Evolutionary conservation across 805 yeast genomes (phyloP), one percentile per base, ranked within the genome.

Genomic region (Teunomyces lycoperdinae): DNA sequence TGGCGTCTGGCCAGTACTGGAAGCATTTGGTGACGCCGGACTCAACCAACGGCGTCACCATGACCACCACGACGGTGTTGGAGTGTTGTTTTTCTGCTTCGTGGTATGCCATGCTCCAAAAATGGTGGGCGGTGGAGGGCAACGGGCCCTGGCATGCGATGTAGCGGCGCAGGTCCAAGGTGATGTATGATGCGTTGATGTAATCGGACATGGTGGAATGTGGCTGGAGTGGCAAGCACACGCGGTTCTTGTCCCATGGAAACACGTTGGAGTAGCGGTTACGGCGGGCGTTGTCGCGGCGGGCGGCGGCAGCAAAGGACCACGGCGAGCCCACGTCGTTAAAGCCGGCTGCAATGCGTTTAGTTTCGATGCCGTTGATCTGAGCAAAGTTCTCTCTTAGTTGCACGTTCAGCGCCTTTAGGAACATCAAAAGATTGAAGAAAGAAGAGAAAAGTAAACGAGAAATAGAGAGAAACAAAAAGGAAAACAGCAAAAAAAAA

Each of bases 101-200:
- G 40, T 63, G 46, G 48, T 54, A 71, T 32, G 73, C 68, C 78
- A 73, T 73, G 83, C 76, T 16, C 83, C 83, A 79, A 55, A 79
- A 79, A 42, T 73, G 73, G 35, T 62, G 67, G 11, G 60, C 55
- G 1, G 82, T 78, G 11, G 47, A 42, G 0, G 49, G 42, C n/a
- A 72, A 58, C 2, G 83, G 83, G 1, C 92, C 95, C 58, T 87
- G 95, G 1, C 86, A 73, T 0, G 89, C 87, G 29, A 87, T 83
- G 60, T 83, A 86, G 34, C 46, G 31, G 4, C 44, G 30, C 13
- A n/a, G 5, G 14, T n/a, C 36, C 29, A 42, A 30, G 2, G 47
- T 38, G 20, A 71, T 58, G 45, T 62, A 58, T 24, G 74, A 69
- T 9, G 78, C 78, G 53, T 73, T 73, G 32, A 70, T 68, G 51